These are phyloP conservation scores for Blattamonas nauphoetae DNA, from an alignment of 78 protist genomes.

Conservation along the genomic window DNA sequence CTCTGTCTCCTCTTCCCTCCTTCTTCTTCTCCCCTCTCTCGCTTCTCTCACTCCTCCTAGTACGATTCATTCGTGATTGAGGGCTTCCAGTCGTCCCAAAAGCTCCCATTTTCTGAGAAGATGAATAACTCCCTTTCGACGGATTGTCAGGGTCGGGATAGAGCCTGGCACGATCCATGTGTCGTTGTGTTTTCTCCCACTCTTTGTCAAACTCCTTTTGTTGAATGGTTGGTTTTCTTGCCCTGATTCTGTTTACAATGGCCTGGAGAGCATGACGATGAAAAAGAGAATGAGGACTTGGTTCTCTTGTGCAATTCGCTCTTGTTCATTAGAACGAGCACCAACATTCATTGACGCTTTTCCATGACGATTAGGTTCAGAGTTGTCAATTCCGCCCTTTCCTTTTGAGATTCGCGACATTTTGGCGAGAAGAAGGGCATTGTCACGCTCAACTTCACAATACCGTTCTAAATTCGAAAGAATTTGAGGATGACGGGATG, in stretches of 20 bases:
- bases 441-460: background rate
- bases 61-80: background rate
- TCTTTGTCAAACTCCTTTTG: background rate
- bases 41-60: background rate
- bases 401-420: background rate
- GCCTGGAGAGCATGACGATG: background rate
- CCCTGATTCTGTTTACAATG: background rate
- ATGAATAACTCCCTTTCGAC: background rate
- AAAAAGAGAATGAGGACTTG: background rate
- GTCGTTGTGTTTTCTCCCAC: background rate
- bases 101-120: background rate
- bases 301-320: background rate
- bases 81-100: background rate
- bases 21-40: background rate
- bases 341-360: background rate
- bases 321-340: background rate
- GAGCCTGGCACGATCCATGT: background rate
- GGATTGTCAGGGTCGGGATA: background rate
- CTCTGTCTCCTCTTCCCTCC: background rate
- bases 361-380: background rate
- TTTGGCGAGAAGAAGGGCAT: background rate
- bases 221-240: background rate
- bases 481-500: too few relatives aligned
- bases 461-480: background rate
- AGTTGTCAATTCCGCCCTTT: background rate